phyloP scores from a whole-genome alignment of 78 protist genomes.

The Dictyostelium purpureum region DNA sequence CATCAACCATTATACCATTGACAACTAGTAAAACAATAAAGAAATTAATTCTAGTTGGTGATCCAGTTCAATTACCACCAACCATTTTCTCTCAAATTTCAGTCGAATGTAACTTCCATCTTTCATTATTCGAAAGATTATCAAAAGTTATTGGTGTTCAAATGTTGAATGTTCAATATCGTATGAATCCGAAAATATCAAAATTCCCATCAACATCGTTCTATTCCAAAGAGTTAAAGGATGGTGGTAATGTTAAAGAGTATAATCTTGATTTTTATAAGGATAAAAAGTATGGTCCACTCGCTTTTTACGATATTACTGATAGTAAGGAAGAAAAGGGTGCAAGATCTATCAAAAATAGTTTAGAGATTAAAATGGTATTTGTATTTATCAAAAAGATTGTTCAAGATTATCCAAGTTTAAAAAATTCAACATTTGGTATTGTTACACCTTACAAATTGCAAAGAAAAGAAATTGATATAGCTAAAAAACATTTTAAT shows the following conservation, averaged over 20 bases:
- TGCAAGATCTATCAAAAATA: constrained; percentile 1
- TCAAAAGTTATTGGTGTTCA: neutral
- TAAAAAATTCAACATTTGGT: constrained; percentile 54
- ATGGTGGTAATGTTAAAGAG: constrained; percentile 23
- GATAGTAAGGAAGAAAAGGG: neutral
- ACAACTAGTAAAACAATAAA: neutral
- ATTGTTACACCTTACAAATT: constrained; percentile 90
- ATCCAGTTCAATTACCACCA: constrained; percentile 89
- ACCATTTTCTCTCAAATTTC: constrained; percentile 68
- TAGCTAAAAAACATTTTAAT: neutral
- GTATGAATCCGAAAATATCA: constrained; percentile 90
- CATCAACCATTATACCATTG: constrained; percentile 78
- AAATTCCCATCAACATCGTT: constrained; percentile 78
- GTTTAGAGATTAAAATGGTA: constrained; percentile 2
- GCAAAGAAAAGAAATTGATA: constrained; percentile 49
- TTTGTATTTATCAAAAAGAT: neutral
- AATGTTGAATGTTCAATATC: constrained; percentile 83
- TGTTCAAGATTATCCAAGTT: neutral
- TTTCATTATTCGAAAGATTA: constrained; percentile 47
- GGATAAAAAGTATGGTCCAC: constrained; percentile 1
- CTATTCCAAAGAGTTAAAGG: constrained; percentile 71
- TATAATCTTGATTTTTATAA: neutral
- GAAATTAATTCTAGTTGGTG: constrained; percentile 87
- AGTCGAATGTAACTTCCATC: neutral
- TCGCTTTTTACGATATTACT: constrained; percentile 1